Evolutionary conservation across 495 filamentous ascomycete species (phyloP).

Genomic region (Umbilicaria muhlenbergii): DNA sequence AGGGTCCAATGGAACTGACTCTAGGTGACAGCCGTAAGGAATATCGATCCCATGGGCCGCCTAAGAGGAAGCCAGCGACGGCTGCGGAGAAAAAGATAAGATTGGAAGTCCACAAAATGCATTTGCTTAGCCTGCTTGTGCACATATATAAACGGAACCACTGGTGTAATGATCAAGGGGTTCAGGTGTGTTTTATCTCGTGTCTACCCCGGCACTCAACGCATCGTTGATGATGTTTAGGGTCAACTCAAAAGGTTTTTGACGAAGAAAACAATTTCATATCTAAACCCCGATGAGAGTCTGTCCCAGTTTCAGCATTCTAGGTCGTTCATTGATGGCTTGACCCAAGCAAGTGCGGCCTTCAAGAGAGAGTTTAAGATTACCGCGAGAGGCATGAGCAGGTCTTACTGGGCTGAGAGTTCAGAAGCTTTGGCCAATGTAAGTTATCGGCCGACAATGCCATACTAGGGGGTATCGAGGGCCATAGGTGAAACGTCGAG

Average conservation of each 20-base stretch:
- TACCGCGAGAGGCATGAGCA: slow-evolving; percentile 52
- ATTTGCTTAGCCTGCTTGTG: slow-evolving; percentile 65
- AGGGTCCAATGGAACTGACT: slow-evolving; percentile 38
- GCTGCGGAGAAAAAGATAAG: slow-evolving; percentile 55
- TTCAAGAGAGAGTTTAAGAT: slow-evolving; percentile 54
- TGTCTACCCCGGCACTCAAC: neutral
- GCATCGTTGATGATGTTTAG: slow-evolving; percentile 13
- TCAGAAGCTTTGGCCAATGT: slow-evolving; percentile 33
- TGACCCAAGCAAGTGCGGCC: slow-evolving; percentile 48
- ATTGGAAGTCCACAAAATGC: slow-evolving; percentile 68
- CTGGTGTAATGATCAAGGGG: slow-evolving; percentile 71
- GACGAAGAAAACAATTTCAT: slow-evolving; percentile 38
- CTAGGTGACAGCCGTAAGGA: slow-evolving; percentile 31
- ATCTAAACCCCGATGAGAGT: slow-evolving; percentile 46
- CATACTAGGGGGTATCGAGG: no score
- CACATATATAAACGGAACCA: slow-evolving; percentile 61
- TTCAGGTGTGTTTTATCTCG: slow-evolving; percentile 33
- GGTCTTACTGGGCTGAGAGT: slow-evolving; percentile 57
- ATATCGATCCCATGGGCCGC: slow-evolving; percentile 17
- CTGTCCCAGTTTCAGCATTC: slow-evolving; percentile 56
- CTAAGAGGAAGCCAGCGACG: slow-evolving; percentile 44
- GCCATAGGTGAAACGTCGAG: no score
- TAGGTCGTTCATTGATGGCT: slow-evolving; percentile 60
- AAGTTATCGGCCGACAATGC: neutral
- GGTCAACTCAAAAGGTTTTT: slow-evolving; percentile 42